These are phyloP conservation scores for Diaporthe citrichinensis DNA, from an alignment of 2,329 filamentous ascomycete species.

Conservation along the genomic window DNA sequence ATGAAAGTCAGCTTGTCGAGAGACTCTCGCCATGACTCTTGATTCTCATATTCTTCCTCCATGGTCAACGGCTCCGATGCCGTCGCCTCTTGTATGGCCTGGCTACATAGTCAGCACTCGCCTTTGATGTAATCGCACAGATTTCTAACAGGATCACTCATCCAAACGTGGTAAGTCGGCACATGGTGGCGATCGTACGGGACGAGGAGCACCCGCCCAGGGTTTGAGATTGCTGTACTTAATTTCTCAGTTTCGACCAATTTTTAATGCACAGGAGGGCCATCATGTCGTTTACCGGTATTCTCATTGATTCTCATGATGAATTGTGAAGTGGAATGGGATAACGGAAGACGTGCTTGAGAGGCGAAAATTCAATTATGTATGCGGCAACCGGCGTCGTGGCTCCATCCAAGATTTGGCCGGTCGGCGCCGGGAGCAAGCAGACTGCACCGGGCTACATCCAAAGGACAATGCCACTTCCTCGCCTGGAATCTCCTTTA, in stretches of 20 bases:
- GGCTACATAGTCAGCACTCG: slow-evolving; percentile 27
- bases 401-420: slow-evolving; percentile 2
- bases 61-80: slow-evolving; percentile 88
- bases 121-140: neutral
- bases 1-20: slow-evolving; percentile 95
- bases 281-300: slow-evolving; percentile 53
- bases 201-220: slow-evolving; percentile 77
- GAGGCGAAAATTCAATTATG: slow-evolving; percentile 18
- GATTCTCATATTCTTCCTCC: slow-evolving; percentile 90
- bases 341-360: neutral
- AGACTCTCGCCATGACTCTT: slow-evolving; percentile 86
- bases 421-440: slow-evolving; percentile 4
- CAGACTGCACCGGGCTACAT: neutral
- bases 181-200: slow-evolving; percentile 90
- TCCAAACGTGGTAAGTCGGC: slow-evolving; percentile 87
- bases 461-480: neutral
- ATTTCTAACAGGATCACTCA: slow-evolving; percentile 80
- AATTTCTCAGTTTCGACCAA: neutral
- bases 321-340: neutral
- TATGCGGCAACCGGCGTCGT: neutral
- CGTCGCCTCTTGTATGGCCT: slow-evolving; percentile 86
- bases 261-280: neutral
- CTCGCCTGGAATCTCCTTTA: neutral
- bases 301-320: slow-evolving; percentile 62
- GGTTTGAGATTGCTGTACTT: slow-evolving; percentile 74